Conservation (phyloP, 2,329 filamentous ascomycete genomes). For the Orbilia brochopaga region DNA sequence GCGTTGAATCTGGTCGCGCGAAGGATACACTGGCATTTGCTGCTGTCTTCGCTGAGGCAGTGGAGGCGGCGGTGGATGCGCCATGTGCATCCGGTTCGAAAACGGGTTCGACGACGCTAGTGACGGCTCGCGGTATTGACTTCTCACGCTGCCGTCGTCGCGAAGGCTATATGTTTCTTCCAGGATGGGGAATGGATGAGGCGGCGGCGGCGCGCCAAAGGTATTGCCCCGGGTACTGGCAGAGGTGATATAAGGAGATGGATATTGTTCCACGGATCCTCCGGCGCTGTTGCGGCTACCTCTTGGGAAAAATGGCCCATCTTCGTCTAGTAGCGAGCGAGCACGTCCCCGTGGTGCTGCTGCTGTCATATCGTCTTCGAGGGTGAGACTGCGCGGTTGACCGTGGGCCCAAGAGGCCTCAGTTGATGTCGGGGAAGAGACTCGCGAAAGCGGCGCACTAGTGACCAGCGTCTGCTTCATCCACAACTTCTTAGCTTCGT, state of each 20-base stretch:
- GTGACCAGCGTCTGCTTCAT: slow-evolving; percentile 47
- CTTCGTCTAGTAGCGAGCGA: slow-evolving; percentile 31
- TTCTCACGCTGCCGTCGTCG: slow-evolving; percentile 44
- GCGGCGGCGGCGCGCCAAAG: slow-evolving; percentile 25
- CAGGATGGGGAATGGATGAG: slow-evolving; percentile 34
- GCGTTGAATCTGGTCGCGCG: slow-evolving; percentile 31
- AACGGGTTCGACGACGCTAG: slow-evolving; percentile 44
- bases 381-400: slow-evolving; percentile 34
- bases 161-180: slow-evolving; percentile 40
- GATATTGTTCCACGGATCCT: slow-evolving; percentile 28
- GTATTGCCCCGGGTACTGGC: slow-evolving; percentile 30
- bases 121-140: slow-evolving; percentile 44
- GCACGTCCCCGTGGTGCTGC: slow-evolving; percentile 19
- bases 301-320: slow-evolving; percentile 41
- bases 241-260: slow-evolving; percentile 37
- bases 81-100: slow-evolving; percentile 41
- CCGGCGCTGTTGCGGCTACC: slow-evolving; percentile 20
- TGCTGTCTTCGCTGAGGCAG: slow-evolving; percentile 22
- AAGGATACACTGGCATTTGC: slow-evolving; percentile 33
- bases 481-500: slow-evolving; percentile 47
- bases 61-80: slow-evolving; percentile 36
- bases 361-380: slow-evolving; percentile 33
- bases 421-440: slow-evolving; percentile 39
- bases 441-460: slow-evolving; percentile 38
- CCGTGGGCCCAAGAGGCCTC: slow-evolving; percentile 33